Evolutionary conservation across 768 basidiomycete genomes (phyloP), one percentile per base, ranked within the genome.

Genomic region (Panaeolus papilionaceus): DNA sequence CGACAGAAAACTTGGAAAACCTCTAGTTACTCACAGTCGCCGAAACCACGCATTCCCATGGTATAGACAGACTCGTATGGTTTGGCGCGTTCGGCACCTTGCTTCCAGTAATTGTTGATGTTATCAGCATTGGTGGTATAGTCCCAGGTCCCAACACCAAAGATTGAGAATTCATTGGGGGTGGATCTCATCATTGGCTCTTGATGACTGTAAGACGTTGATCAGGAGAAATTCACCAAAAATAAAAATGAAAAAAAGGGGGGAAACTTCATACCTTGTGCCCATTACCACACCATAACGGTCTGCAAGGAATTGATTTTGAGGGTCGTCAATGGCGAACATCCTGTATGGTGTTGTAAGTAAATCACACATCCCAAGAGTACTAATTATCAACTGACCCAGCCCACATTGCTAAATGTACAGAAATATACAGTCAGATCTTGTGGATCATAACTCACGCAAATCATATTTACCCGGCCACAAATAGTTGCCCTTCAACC

Each of bases 141-240:
- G 73, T 92, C 86, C 90, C 90, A 93, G 0, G 79, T 70, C 1
- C 91, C 90, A 8, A 73, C 73, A 2, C 85, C 88, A 67, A 87
- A 85, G 11, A 86, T 74, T 67, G 76, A 81, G 82, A 89, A 92
- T 73, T 92, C 89, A 68, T 85, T 83, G 4, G 91, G 90, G 2
- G 87, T 88, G 39, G 89, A 88, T 23, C 90, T 86, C 82, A 88
- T 86, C 88, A 92, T 91, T 9, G 91, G 91, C 72, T 92, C 91
- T 75, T 92, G 86, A 73, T 91, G 89, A 76, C 86, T 86, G 40
- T 14, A 63, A 11, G 10, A 1, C 10, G 1, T 11, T 33, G 44
- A 47, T 64, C 39, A 23, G 39, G 33, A 39, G 38, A 44, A 26
- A 16, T 58, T 63, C 37, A 64, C 44, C 20, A 49, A n/a, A 11